Conservation (phyloP, 768 basidiomycete species). For the Lactarius tabidus region DNA sequence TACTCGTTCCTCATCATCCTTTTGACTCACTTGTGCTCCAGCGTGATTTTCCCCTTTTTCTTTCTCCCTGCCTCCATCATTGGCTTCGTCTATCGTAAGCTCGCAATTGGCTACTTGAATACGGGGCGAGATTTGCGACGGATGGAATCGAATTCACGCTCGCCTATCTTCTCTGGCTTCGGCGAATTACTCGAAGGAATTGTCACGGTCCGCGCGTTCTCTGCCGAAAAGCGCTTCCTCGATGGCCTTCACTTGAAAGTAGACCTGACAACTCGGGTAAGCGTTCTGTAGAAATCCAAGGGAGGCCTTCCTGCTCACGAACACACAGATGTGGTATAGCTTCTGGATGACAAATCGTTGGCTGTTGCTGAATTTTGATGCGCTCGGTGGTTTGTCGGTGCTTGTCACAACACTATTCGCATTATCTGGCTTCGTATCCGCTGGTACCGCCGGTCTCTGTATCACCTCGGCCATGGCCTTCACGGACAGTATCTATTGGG, state of each 20-base stretch:
- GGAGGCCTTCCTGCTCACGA: neutral
- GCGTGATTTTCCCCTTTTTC: slow-evolving; percentile 79
- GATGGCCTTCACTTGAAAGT: slow-evolving; percentile 69
- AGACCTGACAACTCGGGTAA: slow-evolving; percentile 72
- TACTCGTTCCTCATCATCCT: slow-evolving; percentile 27
- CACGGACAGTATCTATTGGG: slow-evolving; percentile 49
- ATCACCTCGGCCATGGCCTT: slow-evolving; percentile 72
- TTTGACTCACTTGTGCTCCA: slow-evolving; percentile 28
- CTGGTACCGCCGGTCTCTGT: slow-evolving; percentile 65
- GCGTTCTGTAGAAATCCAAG: neutral
- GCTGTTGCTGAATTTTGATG: slow-evolving; percentile 81
- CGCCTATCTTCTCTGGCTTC: slow-evolving; percentile 81
- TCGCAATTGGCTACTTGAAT: slow-evolving; percentile 69
- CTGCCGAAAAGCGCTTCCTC: slow-evolving; percentile 74
- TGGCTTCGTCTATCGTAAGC: slow-evolving; percentile 64
- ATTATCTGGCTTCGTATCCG: slow-evolving; percentile 53
- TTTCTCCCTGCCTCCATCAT: slow-evolving; percentile 71
- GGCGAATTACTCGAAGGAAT: slow-evolving; percentile 82
- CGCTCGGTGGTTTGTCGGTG: slow-evolving; percentile 67
- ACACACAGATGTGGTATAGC: slow-evolving; percentile 68
- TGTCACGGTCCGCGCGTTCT: slow-evolving; percentile 91
- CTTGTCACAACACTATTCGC: slow-evolving; percentile 75
- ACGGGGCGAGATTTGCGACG: slow-evolving; percentile 82
- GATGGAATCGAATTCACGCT: slow-evolving; percentile 86
- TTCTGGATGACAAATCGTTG: slow-evolving; percentile 91